Evolutionary conservation across 306 rosid species (phyloP).

Genomic region (Trifolium pratense): DNA sequence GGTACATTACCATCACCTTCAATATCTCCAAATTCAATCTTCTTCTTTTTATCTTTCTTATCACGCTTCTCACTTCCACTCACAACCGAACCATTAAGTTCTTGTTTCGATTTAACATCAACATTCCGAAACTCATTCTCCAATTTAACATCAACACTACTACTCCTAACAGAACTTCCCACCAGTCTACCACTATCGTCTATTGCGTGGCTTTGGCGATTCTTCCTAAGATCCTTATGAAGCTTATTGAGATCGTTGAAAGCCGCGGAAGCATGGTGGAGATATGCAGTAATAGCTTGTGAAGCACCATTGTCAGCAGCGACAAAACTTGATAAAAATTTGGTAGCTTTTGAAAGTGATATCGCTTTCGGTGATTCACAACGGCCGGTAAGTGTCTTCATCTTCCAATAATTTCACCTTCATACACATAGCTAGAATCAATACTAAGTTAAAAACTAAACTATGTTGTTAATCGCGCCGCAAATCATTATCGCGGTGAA

Average conservation of each 20-base stretch:
- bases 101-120: background rate
- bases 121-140: background rate
- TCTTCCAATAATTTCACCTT: constrained; percentile 14
- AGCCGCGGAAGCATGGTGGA: constrained; percentile 38
- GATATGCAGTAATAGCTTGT: constrained; percentile 34
- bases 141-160: constrained; percentile 19
- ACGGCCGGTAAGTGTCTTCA: constrained; percentile 38
- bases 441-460: background rate
- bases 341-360: constrained; percentile 48
- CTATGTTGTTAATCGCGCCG: background rate
- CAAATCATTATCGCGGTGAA: too few relatives aligned
- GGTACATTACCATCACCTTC: background rate
- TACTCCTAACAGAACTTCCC: constrained; percentile 5
- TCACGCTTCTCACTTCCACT: constrained; percentile 33
- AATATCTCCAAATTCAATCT: constrained; percentile 10
- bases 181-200: background rate
- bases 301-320: constrained; percentile 55
- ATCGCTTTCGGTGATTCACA: constrained; percentile 33
- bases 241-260: constrained; percentile 45
- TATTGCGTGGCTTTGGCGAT: background rate
- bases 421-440: background rate
- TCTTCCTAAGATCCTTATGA: constrained; percentile 48
- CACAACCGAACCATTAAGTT: constrained; percentile 32
- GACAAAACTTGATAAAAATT: constrained; percentile 45
- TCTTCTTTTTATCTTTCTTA: constrained; percentile 36